Evolutionary conservation across 495 filamentous ascomycete species (phyloP).

Genomic region (Lophiotrema nucula): DNA sequence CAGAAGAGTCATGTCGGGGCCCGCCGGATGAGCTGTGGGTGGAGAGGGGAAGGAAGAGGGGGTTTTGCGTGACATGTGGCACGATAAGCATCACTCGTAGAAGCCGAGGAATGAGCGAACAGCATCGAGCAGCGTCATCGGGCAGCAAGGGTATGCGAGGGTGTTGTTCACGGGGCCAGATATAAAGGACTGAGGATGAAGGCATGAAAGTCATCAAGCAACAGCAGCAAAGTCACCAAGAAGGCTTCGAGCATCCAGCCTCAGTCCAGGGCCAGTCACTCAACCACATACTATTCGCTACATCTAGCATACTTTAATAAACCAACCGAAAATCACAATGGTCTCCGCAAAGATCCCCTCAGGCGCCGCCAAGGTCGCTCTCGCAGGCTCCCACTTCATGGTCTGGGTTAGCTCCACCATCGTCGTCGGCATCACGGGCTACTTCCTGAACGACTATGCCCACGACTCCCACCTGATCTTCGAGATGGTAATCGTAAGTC

Average conservation of each 20-base stretch:
- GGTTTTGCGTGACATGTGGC: background rate
- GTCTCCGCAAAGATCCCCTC: background rate
- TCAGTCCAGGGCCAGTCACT: background rate
- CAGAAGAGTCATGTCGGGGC: no score
- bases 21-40: no score
- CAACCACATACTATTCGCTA: background rate
- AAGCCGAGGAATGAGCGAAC: background rate
- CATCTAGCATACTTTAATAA: background rate
- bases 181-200: background rate
- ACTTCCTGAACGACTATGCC: conserved; percentile 22
- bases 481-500: conserved; percentile 19
- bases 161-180: no score
- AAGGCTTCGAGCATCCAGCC: background rate
- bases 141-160: no score
- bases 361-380: background rate
- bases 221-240: background rate
- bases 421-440: conserved; percentile 26
- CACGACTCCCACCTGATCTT: conserved; percentile 15
- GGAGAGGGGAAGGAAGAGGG: no score
- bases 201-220: background rate
- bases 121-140: background rate
- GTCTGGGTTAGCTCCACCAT: conserved; percentile 14
- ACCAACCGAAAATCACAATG: conserved; percentile 3
- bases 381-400: conserved; percentile 13
- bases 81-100: background rate